Conservation (phyloP, 2,329 filamentous ascomycete species). For the Dissoconium aciculare region DNA sequence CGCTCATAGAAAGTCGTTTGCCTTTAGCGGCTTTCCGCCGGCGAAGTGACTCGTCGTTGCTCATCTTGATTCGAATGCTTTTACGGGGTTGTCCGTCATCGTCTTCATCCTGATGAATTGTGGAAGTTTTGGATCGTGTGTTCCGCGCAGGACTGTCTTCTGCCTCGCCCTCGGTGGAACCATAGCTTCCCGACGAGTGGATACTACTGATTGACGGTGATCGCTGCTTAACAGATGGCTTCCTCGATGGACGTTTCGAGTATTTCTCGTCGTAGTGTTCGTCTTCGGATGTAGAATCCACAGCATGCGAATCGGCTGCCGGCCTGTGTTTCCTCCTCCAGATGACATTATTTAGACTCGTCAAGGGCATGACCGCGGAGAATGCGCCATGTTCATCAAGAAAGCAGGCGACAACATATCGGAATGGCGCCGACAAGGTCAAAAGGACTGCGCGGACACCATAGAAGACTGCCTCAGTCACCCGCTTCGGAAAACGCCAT, state of each 20-base stretch:
- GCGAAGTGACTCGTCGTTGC: conserved; percentile 60
- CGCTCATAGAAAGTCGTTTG: conserved; percentile 31
- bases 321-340: conserved; percentile 26
- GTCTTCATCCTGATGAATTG: conserved; percentile 33
- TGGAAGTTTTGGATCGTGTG: conserved; percentile 46
- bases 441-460: conserved; percentile 66
- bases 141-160: conserved; percentile 37
- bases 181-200: conserved; percentile 40
- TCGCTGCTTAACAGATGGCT: conserved; percentile 23
- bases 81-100: conserved; percentile 52
- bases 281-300: conserved; percentile 18
- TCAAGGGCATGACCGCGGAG: conserved; percentile 59
- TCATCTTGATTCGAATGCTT: conserved; percentile 81
- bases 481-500: conserved; percentile 32
- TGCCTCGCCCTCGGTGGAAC: conserved; percentile 50
- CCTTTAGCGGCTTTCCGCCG: conserved; percentile 50
- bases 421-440: conserved; percentile 61
- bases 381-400: conserved; percentile 69
- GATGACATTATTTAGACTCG: conserved; percentile 41
- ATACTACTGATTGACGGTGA: conserved; percentile 27
- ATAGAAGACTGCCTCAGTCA: conserved; percentile 57
- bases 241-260: conserved; percentile 14
- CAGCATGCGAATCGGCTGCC: conserved; percentile 11
- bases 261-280: conserved; percentile 22
- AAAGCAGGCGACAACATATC: conserved; percentile 70